Conservation (phyloP, 768 basidiomycete genomes). For the Atractiella rhizophila region DNA sequence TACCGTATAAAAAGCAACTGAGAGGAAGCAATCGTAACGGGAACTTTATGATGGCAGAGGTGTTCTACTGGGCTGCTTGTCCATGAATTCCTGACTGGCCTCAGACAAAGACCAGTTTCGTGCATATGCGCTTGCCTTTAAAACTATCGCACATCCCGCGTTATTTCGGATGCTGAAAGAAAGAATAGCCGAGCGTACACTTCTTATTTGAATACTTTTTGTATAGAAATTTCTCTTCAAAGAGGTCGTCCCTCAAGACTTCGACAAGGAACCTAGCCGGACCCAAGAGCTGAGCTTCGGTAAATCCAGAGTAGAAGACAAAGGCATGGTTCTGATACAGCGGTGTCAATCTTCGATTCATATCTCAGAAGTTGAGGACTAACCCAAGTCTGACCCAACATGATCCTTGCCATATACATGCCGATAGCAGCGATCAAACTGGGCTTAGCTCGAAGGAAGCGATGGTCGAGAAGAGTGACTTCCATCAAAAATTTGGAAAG, state of each 20-base stretch:
- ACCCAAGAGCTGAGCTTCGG: conserved; percentile 57
- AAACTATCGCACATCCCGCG: too few relatives aligned
- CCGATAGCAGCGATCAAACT: conserved; percentile 81
- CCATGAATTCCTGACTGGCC: too few relatives aligned
- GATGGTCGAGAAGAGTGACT: conserved; percentile 72
- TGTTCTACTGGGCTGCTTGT: too few relatives aligned
- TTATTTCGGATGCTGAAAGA: background rate
- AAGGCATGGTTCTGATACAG: conserved; percentile 51
- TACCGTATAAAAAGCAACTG: too few relatives aligned
- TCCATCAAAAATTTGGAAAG: conserved; percentile 94
- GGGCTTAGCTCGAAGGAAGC: conserved; percentile 79
- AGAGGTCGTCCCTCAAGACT: conserved; percentile 51
- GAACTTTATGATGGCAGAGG: too few relatives aligned
- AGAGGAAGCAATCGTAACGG: too few relatives aligned
- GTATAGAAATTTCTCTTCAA: conserved; percentile 64
- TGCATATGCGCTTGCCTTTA: too few relatives aligned
- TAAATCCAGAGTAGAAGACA: conserved; percentile 74
- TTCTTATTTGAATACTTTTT: conserved; percentile 95
- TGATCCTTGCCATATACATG: conserved; percentile 83
- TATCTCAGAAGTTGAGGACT: conserved; percentile 22
- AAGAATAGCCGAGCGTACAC: conserved; percentile 9
- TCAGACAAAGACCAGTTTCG: too few relatives aligned
- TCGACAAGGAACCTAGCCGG: conserved; percentile 63
- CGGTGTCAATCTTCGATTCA: conserved; percentile 1
- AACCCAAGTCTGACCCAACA: conserved; percentile 93